Conservation (phyloP, 2,329 filamentous ascomycete genomes). For the Pseudovirgaria hyperparasitica region DNA sequence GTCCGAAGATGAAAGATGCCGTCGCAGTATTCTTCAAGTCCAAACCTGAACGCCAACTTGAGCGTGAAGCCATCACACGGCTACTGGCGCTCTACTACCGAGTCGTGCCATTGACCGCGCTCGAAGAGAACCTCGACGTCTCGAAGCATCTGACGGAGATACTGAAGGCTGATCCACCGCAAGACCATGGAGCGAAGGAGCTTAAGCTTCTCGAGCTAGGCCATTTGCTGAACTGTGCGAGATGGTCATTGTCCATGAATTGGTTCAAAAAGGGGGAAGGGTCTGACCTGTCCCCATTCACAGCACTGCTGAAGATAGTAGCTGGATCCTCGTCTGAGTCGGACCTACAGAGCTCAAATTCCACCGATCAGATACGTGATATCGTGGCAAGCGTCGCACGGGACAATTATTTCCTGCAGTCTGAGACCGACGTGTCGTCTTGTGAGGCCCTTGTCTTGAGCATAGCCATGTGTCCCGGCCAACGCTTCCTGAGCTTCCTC, state of each 20-base stretch:
- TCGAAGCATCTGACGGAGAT: slow-evolving; percentile 61
- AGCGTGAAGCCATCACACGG: slow-evolving; percentile 66
- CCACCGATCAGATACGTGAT: too few relatives aligned
- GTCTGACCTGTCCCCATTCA: slow-evolving; percentile 46
- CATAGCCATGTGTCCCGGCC: slow-evolving; percentile 29
- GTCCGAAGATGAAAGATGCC: slow-evolving; percentile 71
- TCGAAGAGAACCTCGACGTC: slow-evolving; percentile 80
- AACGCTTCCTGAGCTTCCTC: slow-evolving; percentile 53
- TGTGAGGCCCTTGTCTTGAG: slow-evolving; percentile 35
- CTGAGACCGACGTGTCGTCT: slow-evolving; percentile 23
- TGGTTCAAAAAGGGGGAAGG: slow-evolving; percentile 67
- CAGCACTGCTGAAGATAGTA: slow-evolving; percentile 52
- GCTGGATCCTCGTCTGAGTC: slow-evolving; percentile 46
- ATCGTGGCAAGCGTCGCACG: too few relatives aligned
- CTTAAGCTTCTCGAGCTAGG: slow-evolving; percentile 63
- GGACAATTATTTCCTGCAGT: slow-evolving; percentile 55
- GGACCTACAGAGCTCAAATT: too few relatives aligned
- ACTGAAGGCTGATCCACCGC: slow-evolving; percentile 36
- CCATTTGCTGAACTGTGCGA: slow-evolving; percentile 68
- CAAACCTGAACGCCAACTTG: slow-evolving; percentile 52
- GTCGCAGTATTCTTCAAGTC: slow-evolving; percentile 61
- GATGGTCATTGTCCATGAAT: slow-evolving; percentile 69
- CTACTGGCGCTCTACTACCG: slow-evolving; percentile 78
- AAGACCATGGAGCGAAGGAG: slow-evolving; percentile 38
- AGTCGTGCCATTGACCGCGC: slow-evolving; percentile 62